Base-by-base conservation (phyloP, 73 alveolate genomes). In the Paramecium sonneborni region DNA sequence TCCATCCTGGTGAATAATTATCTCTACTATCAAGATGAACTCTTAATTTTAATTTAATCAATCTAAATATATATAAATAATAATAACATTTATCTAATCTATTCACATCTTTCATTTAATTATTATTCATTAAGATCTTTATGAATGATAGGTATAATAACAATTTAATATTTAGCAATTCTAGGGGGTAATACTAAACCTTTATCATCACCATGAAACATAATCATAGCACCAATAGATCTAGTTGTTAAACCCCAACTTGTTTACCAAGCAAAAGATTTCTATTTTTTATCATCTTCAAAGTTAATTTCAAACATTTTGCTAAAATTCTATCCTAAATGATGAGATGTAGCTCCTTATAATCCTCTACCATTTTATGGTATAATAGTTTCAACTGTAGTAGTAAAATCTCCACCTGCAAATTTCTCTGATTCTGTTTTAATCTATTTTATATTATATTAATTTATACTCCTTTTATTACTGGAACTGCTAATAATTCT, bases 171-270 rank as follows among this genome's bases (percentile, higher is more conserved):
- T 48, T 97, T 95, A 52, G 99, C 99, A 20, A 99, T 99, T 76
- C 95, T 94, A 14, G 99, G 99, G 6, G 99, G 99, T 67, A 99
- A 95, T 30, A 99, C 99, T 8, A 99, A 96, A 55, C 99, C 99
- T 86, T 98, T 96, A 95, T 99, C 97, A 94, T 99, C 99, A 30
- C 99, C 98, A 92, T 99, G 99, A 93, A 97, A 97, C 99, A 98
- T 95, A 38, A 98, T 95, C 96, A 97, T 74, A 48, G 98, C 98
- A 3, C 99, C 99, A 62, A 98, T 97, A 7, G 99, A 93, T 93
- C 99, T 92, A 5, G 99, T 98, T 9, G 99, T 96, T 86, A 97
- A 88, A 44, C 99, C 99, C 99, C 99, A 99, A 23, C 99, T 97
- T 37, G 99, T 99, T 94, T 98, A 97, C 96, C 98, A 97, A 28